Conservation (phyloP, 768 basidiomycete genomes). For the Boletus speciosus region DNA sequence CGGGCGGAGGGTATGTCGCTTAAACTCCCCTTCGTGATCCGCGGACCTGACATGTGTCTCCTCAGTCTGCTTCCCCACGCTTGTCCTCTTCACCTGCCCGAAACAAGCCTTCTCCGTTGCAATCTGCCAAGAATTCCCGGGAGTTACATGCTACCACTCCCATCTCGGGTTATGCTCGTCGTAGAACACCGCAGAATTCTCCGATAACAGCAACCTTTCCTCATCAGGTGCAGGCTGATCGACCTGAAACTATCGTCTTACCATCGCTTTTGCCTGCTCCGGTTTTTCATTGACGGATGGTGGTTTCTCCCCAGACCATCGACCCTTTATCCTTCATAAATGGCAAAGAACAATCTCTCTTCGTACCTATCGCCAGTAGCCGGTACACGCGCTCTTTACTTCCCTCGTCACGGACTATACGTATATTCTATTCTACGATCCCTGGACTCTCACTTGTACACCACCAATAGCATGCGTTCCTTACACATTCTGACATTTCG, state of each 20-base stretch:
- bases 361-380: background rate
- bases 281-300: conserved; percentile 17
- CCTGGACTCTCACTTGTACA: conserved; percentile 31
- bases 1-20: conserved; percentile 34
- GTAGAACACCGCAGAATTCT: conserved; percentile 72
- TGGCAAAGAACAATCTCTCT: background rate
- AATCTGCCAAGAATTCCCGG: conserved; percentile 46
- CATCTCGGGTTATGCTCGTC: conserved; percentile 76
- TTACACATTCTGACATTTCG: conserved; percentile 2
- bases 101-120: conserved; percentile 42
- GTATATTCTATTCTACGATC: conserved; percentile 16
- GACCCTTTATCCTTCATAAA: background rate
- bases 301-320: background rate
- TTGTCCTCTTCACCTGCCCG: conserved; percentile 41
- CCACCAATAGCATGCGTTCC: conserved; percentile 25
- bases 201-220: conserved; percentile 66
- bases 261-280: conserved; percentile 55
- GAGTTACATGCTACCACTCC: conserved; percentile 66
- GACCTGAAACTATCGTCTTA: conserved; percentile 37
- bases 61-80: conserved; percentile 34
- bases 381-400: conserved; percentile 15
- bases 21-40: conserved; percentile 25
- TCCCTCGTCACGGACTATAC: conserved; percentile 16
- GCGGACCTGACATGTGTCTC: conserved; percentile 31
- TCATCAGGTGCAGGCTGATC: conserved; percentile 29